Base-by-base conservation (phyloP, 768 basidiomycete genomes). In the Dioszegia hungarica region DNA sequence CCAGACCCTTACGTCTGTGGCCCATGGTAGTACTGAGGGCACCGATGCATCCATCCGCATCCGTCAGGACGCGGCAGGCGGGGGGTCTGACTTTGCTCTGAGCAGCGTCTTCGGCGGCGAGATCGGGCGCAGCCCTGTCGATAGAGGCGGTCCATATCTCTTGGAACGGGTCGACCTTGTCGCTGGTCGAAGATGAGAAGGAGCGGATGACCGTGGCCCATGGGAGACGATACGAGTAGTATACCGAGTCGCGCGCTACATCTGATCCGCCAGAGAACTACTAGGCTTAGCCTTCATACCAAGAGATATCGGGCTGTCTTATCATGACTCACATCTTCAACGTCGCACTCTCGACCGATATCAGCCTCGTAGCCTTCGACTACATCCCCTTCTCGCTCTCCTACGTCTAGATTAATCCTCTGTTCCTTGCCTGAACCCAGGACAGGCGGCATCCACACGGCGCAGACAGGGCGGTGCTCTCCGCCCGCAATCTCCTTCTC, bases 131-230 rank as follows among this genome's bases (percentile, higher is more conserved):
- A n/a, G n/a, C n/a, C n/a, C n/a, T n/a, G n/a, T n/a, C n/a, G n/a
- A n/a, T n/a, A n/a, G n/a, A n/a, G n/a, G n/a, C n/a, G n/a, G n/a
- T n/a, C n/a, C n/a, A n/a, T n/a, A n/a, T n/a, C n/a, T n/a, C n/a
- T n/a, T n/a, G n/a, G n/a, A n/a, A n/a, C n/a, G n/a, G n/a, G n/a
- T n/a, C n/a, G n/a, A n/a, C n/a, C n/a, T n/a, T n/a, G n/a, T n/a
- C n/a, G n/a, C n/a, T n/a, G n/a, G 38, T 2, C 27, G 11, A 15
- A 24, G 46, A 14, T 10, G 40, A 10, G 4, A 12, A 44, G 24
- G 53, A 41, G 14, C 53, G 53, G 41, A 54, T 54, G 53, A 54
- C 53, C 11, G 53, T 54, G 10, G 53, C 44, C n/a, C 33, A 45
- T 14, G 53, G 53, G 8, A 54, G 25, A n/a, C 53, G 40, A 15